Evolutionary conservation across 352 stramenopile genomes (phyloP), one percentile per base, ranked within the genome.

Genomic region (Globisporangium paddicum): DNA sequence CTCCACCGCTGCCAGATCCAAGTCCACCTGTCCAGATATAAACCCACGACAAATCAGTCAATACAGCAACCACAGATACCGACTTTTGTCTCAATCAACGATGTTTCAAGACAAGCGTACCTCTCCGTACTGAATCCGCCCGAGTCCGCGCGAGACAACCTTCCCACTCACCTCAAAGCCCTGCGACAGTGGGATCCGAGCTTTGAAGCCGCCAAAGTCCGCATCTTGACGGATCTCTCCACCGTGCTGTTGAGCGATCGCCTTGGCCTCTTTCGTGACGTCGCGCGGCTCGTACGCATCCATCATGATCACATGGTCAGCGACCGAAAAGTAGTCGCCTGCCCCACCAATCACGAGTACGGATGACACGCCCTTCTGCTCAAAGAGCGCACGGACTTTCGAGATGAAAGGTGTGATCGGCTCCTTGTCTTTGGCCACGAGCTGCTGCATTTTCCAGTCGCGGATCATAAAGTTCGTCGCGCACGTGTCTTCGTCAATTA

Each of bases 381-480:
- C 67, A 69, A 89, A 98, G 9, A 99, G 78, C 19, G 93, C 92
- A 30, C 91, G 89, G n/a, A 96, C 86, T 62, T 98, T 96, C 38
- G 85, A 87, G 55, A 99, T 95, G 72, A 99, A 99, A 3, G 96
- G 96, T 34, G 95, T 98, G 67, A 99, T 99, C 1, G 96, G 96
- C 67, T 99, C 96, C 66, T 98, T 98, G 48, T 98, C 86, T 56
- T 88, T 87, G 4, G 93, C 75, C 1, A 99, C 96, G 6, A 99
- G 78, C 61, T 97, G 80, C 76, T 98, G 94, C 96, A 99, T 99
- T 71, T 98, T 97, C 67, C 90, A 86, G 71, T 99, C 96, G 25
- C 96, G 85, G 52, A 98, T 98, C 96, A 99, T 99, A 59, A 99
- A 99, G 67, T 99, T 99, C 23, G 95, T 98, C 3, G 96, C 96